A percentile compares a stretch with the other conserved stretches of the same genome.
Evolutionary conservation across 768 basidiomycete genomes (phyloP).

Genomic region (Kwoniella sp.): DNA sequence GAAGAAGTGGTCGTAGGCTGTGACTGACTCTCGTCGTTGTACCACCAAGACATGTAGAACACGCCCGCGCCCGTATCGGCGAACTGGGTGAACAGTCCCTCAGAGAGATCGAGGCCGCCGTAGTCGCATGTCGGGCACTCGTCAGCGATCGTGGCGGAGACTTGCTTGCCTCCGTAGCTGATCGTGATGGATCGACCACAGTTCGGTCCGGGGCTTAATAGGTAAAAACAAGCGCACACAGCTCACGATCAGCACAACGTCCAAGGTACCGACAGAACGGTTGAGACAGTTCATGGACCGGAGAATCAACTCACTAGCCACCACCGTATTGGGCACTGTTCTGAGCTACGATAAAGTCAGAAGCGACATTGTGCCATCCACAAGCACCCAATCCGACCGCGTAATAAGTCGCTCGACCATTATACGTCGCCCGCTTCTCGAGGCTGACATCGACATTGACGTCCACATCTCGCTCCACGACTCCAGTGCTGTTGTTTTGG

Average conservation of each 20-base stretch:
- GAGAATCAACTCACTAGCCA: slow-evolving; percentile 24
- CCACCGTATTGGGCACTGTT: slow-evolving; percentile 62
- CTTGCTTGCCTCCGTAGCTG: slow-evolving; percentile 65
- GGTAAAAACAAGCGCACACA: too few species aligned
- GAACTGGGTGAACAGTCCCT: slow-evolving; percentile 70
- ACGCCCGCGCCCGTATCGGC: slow-evolving; percentile 61
- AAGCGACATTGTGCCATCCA: slow-evolving; percentile 50
- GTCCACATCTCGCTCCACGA: slow-evolving; percentile 1
- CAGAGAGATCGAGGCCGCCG: slow-evolving; percentile 70
- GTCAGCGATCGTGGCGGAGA: slow-evolving; percentile 67
- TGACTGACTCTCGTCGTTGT: slow-evolving; percentile 56
- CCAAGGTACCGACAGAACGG: too few species aligned
- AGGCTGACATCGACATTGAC: slow-evolving; percentile 15
- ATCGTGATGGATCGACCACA: slow-evolving; percentile 70
- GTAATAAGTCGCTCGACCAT: slow-evolving; percentile 57
- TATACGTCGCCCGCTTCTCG: slow-evolving; percentile 29
- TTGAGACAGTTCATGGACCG: too few species aligned
- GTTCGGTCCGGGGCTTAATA: slow-evolving; percentile 66
- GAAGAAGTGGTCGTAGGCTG: slow-evolving; percentile 40
- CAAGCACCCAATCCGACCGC: slow-evolving; percentile 61
- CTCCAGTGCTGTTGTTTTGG: neutral
- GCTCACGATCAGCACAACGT: slow-evolving; percentile 4
- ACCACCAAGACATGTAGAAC: slow-evolving; percentile 67
- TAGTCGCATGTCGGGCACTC: slow-evolving; percentile 71
- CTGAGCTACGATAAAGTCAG: slow-evolving; percentile 58